Base-by-base conservation (phyloP, 257 asterid genomes). In the Perilla frutescens region DNA sequence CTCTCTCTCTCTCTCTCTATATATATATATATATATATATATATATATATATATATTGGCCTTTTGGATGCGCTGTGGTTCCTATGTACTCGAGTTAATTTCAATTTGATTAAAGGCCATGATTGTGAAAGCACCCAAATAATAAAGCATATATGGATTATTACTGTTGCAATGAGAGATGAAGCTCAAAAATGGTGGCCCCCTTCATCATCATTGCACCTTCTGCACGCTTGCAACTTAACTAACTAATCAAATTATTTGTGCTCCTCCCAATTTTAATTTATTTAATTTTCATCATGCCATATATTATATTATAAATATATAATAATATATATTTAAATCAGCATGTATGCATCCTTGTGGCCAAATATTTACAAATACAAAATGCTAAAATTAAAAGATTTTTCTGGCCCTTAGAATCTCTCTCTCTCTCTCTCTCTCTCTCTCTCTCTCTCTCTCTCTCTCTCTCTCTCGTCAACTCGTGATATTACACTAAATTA, bases 151-250 rank as follows among this genome's bases (percentile, higher is more conserved):
- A 66, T 53, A 73, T 58, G 26, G 26, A 20, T 20, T 20, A 20
- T 48, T 47, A 51, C n/a, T 41, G 65, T 65, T 53, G 76, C 70
- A 78, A 20, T 20, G 26, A 64, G 57, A 58, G 59, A 64, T 77
- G 47, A 68, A 76, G 72, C 70, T 51, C 78, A 51, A 64, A 57
- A 50, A 62, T 77, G 80, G 82, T 74, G 88, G 82, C 56, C 83
- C 84, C 75, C 66, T 6, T 56, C 43, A 77, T 65, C 61, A 86
- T 86, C 79, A 86, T 83, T 64, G 72, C 62, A 65, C 51, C 66
- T 65, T 75, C 6, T 77, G 87, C 90, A 86, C 85, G 88, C 88
- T 77, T 81, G 74, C 64, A 81, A 62, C 78, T 77, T 72, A 66
- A 70, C 74, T 47, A 50, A 62, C 26, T 20, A 20, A 20, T 20